A percentile compares a stretch with the other conserved stretches of the same genome.
Conservation (phyloP, 805 yeast species). For the Zygosaccharomyces pseudorouxii region DNA sequence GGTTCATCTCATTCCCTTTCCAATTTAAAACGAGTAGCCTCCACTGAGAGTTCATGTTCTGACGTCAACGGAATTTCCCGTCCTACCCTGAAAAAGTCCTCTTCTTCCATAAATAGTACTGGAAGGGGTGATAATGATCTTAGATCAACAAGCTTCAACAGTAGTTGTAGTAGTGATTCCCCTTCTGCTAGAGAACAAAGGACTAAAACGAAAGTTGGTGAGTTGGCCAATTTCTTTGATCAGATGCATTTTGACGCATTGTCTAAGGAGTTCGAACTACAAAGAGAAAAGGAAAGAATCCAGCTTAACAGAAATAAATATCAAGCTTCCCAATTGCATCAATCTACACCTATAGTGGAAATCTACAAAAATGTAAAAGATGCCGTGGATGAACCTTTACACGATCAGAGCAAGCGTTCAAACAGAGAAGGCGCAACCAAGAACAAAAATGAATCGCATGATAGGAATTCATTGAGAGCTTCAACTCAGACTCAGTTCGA, state of each 20-base stretch:
- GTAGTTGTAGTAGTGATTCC: constrained; percentile 13
- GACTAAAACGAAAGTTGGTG: constrained; percentile 48
- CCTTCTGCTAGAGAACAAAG: constrained; percentile 16
- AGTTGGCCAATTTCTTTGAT: constrained; percentile 63
- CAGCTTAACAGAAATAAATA: constrained; percentile 56
- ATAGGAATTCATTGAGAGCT: constrained; percentile 4
- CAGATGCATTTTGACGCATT: constrained; percentile 74
- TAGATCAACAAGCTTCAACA: constrained; percentile 14
- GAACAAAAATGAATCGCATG: constrained; percentile 3
- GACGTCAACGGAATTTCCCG: background rate
- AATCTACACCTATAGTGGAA: constrained; percentile 84
- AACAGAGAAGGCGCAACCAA: constrained; percentile 13
- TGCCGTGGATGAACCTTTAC: constrained; percentile 62
- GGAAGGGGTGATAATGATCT: constrained; percentile 7
- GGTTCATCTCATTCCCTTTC: background rate
- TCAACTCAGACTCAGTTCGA: constrained; percentile 17
- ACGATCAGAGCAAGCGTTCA: constrained; percentile 21
- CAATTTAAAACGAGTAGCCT: background rate
- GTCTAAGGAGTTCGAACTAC: constrained; percentile 80
- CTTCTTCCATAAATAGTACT: constrained; percentile 11
- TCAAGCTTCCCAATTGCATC: constrained; percentile 64
- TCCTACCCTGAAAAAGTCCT: constrained; percentile 6
- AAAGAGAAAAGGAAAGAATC: constrained; percentile 72
- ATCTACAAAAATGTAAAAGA: constrained; percentile 84
- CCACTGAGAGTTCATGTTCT: background rate